These are phyloP conservation scores for Lasiodiplodia citricola DNA, from an alignment of 2,329 filamentous ascomycete genomes.

Conservation along the genomic window DNA sequence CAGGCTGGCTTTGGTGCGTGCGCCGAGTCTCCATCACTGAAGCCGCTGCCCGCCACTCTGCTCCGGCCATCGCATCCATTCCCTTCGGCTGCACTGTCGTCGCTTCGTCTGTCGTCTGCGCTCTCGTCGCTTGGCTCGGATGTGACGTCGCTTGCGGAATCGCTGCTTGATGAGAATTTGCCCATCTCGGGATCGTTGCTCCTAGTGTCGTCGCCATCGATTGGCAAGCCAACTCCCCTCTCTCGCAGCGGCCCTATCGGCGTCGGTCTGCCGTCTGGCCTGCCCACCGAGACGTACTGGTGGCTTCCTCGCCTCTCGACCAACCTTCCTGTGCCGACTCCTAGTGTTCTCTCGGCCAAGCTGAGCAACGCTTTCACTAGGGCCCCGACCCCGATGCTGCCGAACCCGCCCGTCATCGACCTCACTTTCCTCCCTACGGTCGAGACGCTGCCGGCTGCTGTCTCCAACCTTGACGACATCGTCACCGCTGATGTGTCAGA, in stretches of 20 bases:
- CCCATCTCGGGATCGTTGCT: too few species aligned
- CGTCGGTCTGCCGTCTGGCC: background rate
- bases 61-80: too few species aligned
- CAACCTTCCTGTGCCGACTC: background rate
- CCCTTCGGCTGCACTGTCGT: too few species aligned
- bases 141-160: too few species aligned
- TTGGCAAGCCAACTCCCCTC: background rate
- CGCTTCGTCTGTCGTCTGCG: too few species aligned
- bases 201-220: too few species aligned
- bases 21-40: background rate
- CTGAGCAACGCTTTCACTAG: background rate
- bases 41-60: background rate
- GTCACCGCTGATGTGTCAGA: background rate
- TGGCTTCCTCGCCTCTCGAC: background rate
- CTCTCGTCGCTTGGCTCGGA: too few species aligned
- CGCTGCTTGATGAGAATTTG: too few species aligned
- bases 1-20: background rate
- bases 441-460: background rate
- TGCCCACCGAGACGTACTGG: background rate
- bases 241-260: background rate
- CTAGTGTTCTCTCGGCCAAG: background rate
- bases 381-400: background rate
- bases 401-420: constrained; percentile 4
- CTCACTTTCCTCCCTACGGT: background rate
- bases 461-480: background rate